Conservation (phyloP, 2,329 filamentous ascomycete genomes). For the Beauveria pseudobassiana region DNA sequence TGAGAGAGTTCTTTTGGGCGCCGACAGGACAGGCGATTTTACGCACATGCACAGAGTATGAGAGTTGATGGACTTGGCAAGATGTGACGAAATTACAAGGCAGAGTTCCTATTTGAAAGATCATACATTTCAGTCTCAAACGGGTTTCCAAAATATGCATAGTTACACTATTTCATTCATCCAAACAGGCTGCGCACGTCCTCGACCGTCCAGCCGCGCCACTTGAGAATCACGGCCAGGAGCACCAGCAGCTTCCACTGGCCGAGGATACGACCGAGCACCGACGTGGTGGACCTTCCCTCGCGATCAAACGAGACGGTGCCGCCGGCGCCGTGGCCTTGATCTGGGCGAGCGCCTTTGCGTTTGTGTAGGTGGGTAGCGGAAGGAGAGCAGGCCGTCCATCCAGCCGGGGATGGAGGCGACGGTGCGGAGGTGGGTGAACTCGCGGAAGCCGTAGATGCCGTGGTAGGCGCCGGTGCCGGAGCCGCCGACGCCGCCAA, state of each 20-base stretch:
- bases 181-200: neutral
- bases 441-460: slow-evolving; percentile 37
- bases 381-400: slow-evolving; percentile 20
- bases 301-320: neutral
- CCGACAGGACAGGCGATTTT: neutral
- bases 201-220: slow-evolving; percentile 5
- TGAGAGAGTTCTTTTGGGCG: too few species aligned
- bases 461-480: slow-evolving; percentile 44
- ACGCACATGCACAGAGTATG: neutral
- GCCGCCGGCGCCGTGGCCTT: slow-evolving; percentile 1
- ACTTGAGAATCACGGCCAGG: neutral
- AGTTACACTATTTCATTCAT: neutral
- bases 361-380: slow-evolving; percentile 17
- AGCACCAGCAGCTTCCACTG: slow-evolving; percentile 10
- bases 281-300: neutral
- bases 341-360: slow-evolving; percentile 7
- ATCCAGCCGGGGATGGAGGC: slow-evolving; percentile 30
- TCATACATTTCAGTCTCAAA: neutral
- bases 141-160: neutral
- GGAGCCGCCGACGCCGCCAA: slow-evolving; percentile 43
- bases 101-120: neutral
- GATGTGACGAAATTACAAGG: too few species aligned
- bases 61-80: too few species aligned
- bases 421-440: slow-evolving; percentile 32
- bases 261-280: neutral